A percentile compares a stretch with the other conserved stretches of the same genome.
These are phyloP conservation scores for Fusarium begoniae DNA, from an alignment of 2,329 filamentous ascomycete genomes.

Conservation along the genomic window DNA sequence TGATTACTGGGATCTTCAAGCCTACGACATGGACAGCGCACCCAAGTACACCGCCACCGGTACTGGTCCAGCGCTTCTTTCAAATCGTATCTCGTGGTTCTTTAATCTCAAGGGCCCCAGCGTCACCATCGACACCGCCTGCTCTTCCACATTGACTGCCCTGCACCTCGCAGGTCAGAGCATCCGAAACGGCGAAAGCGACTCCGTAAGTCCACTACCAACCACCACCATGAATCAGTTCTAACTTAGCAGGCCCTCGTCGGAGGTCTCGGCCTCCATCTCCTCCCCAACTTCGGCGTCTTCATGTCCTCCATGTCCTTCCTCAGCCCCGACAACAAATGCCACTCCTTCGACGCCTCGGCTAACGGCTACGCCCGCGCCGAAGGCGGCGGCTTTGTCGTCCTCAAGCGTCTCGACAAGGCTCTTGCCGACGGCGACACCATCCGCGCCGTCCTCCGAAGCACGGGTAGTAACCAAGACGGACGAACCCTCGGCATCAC, in stretches of 20 bases:
- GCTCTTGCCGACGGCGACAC: not conserved
- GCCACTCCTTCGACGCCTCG: constrained; percentile 1
- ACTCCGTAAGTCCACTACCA: not conserved
- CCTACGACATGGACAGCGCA: constrained; percentile 3
- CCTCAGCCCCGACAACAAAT: not conserved
- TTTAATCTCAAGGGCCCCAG: constrained; percentile 9
- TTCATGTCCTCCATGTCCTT: not conserved
- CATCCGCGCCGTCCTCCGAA: constrained; percentile 7
- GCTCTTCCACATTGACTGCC: not conserved
- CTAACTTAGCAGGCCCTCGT: not conserved
- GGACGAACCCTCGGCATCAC: not conserved
- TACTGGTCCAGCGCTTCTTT: not conserved
- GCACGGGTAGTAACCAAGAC: constrained; percentile 4
- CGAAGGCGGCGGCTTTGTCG: constrained; percentile 8
- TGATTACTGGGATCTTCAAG: constrained; percentile 7
- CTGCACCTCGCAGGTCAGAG: constrained; percentile 7
- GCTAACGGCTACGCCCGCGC: constrained; percentile 20
- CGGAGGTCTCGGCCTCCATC: not conserved
- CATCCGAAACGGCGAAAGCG: not conserved
- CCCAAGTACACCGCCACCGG: not conserved
- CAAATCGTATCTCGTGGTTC: not conserved
- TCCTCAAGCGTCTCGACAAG: not conserved
- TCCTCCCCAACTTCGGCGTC: not conserved
- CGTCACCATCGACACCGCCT: constrained; percentile 11
- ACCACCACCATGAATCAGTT: fast-evolving